Base-by-base conservation (phyloP, 495 filamentous ascomycete species). In the Melanomma pulvis-pyrius region DNA sequence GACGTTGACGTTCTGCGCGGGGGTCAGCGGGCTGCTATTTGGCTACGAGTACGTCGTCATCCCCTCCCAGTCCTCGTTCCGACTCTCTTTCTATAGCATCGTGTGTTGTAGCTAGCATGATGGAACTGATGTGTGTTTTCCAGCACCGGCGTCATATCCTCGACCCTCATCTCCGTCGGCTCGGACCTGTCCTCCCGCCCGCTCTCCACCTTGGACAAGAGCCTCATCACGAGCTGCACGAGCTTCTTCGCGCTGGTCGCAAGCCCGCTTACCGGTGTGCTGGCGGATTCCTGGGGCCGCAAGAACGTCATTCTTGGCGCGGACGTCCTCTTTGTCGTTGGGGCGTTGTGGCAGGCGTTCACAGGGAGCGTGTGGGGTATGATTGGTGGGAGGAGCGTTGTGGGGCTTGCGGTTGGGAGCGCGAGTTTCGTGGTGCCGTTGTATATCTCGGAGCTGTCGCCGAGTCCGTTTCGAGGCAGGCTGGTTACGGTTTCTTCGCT, bases 141-240 rank as follows among this genome's bases (percentile, higher is more conserved):
- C 67, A 94, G 91, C 72, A 97, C 93, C 21, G 93, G 93, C 46
- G 92, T 96, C 15, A 94, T 97, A 46, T 94, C 91, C 24, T 88
- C 91, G 0, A 94, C 91, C 0, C 82, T 97, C 30, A 88, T 97
- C 39, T 91, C 90, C 2, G 86, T 96, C 68, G 83, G 83, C 48
- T 82, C 84, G 1, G 88, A 91, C 59, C 85, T 96, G n/a, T 92
- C 90, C 6, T 72, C 77, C 51, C 82, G 83, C 7, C 75, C 81
- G 15, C 81, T 94, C 32, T 87, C 84, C 6, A 90, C 87, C 2
- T 80, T 92, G 34, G 90, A 96, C 74, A 96, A 93, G 67, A 90
- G 88, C 28, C 76, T 96, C 26, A 89, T 96, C 63, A 96, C 92
- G 0, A 91, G 91, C 2, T 87, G 83, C 30, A 96, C 92, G 1